Base-by-base conservation (phyloP, 441 rosid genomes). In the Corymbia citriodora region DNA sequence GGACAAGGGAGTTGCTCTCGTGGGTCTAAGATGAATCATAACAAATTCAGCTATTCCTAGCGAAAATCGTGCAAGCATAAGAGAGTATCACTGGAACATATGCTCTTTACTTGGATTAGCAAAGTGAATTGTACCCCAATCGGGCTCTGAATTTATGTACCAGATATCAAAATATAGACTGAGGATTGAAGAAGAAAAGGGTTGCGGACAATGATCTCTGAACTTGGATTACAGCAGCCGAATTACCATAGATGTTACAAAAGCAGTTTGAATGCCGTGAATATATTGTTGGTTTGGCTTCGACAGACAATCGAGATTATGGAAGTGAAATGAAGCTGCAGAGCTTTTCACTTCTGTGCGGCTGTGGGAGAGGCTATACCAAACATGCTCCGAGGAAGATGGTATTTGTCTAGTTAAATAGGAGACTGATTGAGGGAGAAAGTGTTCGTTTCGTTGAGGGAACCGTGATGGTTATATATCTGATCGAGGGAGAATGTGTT, bases 171-270 rank as follows among this genome's bases (percentile, higher is more conserved):
- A 23, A 23, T 23, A 57, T 23, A 57, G 63, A 57, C 63, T 12
- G 0, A 23, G 63, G 29, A 57, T 59, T 59, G 63, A 10, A 3
- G 63, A 23, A 23, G 29, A 10, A 57, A 57, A 10, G 29, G 10
- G 12, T 23, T 59, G 29, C 63, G 6, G 2, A 59, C 14, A 6
- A 59, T 59, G n/a, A 57, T 57, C 3, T 0, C 0, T 6, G 13
- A 9, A 57, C 25, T 70, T 9, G 25, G 48, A 18, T 70, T 9
- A 9, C 81, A 33, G 27, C 81, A 17, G 79, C 45, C 23, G 10
- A 33, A 70, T 18, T 18, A 36, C 33, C 48, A 33, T 23, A 9
- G 81, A 4, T 31, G 63, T 23, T 21, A 11, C 29, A 2, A 40
- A 21, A 21, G 50, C 19, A 7, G 83, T 21, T 6, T 40, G 83